A percentile compares a stretch with the other conserved stretches of the same genome.
phyloP scores from a whole-genome alignment of 2,329 filamentous ascomycete species.

The Pseudocercospora fijiensis region DNA sequence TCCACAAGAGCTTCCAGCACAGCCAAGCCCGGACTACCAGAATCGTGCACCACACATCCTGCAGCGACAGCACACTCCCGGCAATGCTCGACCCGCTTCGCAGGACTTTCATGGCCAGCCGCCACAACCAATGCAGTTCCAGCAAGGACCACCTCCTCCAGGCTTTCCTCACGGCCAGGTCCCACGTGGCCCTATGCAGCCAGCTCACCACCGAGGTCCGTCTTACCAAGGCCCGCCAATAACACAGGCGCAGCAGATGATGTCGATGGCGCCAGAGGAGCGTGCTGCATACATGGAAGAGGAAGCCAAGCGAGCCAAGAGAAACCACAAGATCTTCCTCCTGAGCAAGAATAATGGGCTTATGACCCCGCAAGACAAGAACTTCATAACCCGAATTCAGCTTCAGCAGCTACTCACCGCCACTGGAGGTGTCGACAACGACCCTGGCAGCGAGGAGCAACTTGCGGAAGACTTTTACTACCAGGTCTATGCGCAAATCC shows the following conservation, averaged over 20 bases:
- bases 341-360: slow-evolving; percentile 91
- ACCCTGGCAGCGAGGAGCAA: slow-evolving; percentile 69
- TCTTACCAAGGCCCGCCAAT: slow-evolving; percentile 55
- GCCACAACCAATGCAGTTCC: slow-evolving; percentile 30
- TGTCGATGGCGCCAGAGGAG: slow-evolving; percentile 78
- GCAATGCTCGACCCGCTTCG: slow-evolving; percentile 25
- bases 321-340: slow-evolving; percentile 96
- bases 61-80: slow-evolving; percentile 37
- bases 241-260: slow-evolving; percentile 69
- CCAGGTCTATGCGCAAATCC: slow-evolving; percentile 93
- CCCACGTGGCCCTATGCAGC: slow-evolving; percentile 37
- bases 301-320: slow-evolving; percentile 91
- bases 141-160: slow-evolving; percentile 25
- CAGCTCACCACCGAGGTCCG: slow-evolving; percentile 45
- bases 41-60: slow-evolving; percentile 43
- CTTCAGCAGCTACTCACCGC: slow-evolving; percentile 93
- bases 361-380: slow-evolving; percentile 99
- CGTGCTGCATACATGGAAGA: slow-evolving; percentile 80
- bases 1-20: slow-evolving; percentile 32
- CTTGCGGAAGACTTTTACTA: slow-evolving; percentile 97
- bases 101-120: slow-evolving; percentile 31
- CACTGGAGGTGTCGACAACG: slow-evolving; percentile 80
- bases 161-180: slow-evolving; percentile 31
- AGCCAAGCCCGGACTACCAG: slow-evolving; percentile 44
- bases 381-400: slow-evolving; percentile 97